Evolutionary conservation across 441 rosid genomes (phyloP), one percentile per base, ranked within the genome.

Genomic region (Jatropha podagrica): DNA sequence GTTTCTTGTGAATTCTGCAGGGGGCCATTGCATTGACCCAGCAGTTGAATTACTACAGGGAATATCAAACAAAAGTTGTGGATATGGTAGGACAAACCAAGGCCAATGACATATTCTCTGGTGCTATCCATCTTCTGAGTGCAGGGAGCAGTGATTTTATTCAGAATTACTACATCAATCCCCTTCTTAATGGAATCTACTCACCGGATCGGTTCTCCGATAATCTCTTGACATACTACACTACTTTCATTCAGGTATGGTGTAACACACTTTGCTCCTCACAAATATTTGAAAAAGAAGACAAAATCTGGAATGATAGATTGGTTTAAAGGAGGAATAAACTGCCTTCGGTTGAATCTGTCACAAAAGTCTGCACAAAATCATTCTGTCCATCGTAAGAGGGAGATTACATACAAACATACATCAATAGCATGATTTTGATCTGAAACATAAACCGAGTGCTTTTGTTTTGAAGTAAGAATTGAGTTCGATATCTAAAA

Each of bases 101-200:
- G 62, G 98, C 94, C 69, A 80, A 67, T 49, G 48, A 49, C 69
- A 81, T 90, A 73, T 83, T 91, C 80, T 84, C 97, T 2, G 71
- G 82, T 26, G 91, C 84, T 69, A 86, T 96, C 84, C 97, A 96
- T 79, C 90, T 96, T 71, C 77, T 96, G 75, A 92, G 93, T 52
- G 96, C 97, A 13, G 99, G 99, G 54, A 90, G 86, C 81, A 92
- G 97, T 80, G 97, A 94, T 78, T 94, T 84, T 82, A 80, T 94
- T 84, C 97, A 94, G 86, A 92, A 94, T 81, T 94, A 91, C 84
- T 92, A 92, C 79, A 58, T 95, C 73, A 86, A 88, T 80, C 94
- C 95, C 61, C 69, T 89, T 61, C 86, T 94, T 49, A 73, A 68
- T 14, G 20, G 81, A 81, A n/a, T 80, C 65, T 83, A 88, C 83